Percentiles rank a stretch among this genome's conserved stretches.
phyloP scores from a whole-genome alignment of 805 yeast species.

The Kodamaea kaohsiungensis region DNA sequence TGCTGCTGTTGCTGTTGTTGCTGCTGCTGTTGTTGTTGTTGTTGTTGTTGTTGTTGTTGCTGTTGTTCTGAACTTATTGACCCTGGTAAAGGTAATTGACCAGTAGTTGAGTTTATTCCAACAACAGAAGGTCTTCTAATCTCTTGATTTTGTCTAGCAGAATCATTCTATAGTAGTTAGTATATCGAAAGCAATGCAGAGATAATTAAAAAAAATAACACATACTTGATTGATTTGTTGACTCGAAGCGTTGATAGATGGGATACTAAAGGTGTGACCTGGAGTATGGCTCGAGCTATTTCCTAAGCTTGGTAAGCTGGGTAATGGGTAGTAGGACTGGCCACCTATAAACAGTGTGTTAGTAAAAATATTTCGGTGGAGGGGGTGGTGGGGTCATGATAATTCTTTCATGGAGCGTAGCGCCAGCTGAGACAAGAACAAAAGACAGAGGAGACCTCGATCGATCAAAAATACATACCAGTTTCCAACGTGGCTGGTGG shows the following conservation, averaged over 20 bases:
- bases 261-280: slow-evolving; percentile 50
- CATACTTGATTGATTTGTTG: slow-evolving; percentile 23
- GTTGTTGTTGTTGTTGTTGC: slow-evolving; percentile 18
- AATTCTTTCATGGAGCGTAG: too few relatives aligned
- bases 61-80: slow-evolving; percentile 22
- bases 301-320: slow-evolving; percentile 52
- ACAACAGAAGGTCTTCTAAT: slow-evolving; percentile 28
- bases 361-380: slow-evolving; percentile 15
- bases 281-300: slow-evolving; percentile 37
- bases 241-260: slow-evolving; percentile 43
- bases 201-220: slow-evolving; percentile 13
- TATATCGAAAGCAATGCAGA: not conserved
- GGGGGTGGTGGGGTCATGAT: not conserved
- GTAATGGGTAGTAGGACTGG: slow-evolving; percentile 50
- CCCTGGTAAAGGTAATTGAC: slow-evolving; percentile 30
- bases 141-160: slow-evolving; percentile 22
- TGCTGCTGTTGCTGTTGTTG: slow-evolving; percentile 20
- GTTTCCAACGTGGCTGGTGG: slow-evolving; percentile 58
- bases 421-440: too few relatives aligned
- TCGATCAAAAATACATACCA: slow-evolving; percentile 34
- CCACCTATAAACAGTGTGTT: slow-evolving; percentile 32
- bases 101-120: slow-evolving; percentile 15
- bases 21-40: slow-evolving; percentile 11
- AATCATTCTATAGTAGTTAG: slow-evolving; percentile 19
- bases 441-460: too few relatives aligned